Evolutionary conservation across 2,329 filamentous ascomycete genomes (phyloP).

Genomic region (Aspergillus unguis): DNA sequence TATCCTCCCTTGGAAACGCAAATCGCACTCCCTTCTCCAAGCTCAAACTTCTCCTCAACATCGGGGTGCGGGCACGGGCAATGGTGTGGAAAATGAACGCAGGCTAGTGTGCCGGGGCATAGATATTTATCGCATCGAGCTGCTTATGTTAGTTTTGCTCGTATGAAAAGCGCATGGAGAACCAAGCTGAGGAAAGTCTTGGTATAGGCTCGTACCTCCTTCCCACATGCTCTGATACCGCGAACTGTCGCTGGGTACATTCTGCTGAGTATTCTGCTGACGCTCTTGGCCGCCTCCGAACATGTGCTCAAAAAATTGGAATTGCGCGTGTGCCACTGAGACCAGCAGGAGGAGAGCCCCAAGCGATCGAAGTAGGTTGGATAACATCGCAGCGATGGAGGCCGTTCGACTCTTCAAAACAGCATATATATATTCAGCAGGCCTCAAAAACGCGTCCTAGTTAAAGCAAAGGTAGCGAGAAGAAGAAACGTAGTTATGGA

Average conservation of each 20-base stretch:
- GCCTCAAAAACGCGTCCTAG: too few species aligned
- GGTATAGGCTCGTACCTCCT: conserved; percentile 48
- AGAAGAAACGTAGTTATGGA: neutral
- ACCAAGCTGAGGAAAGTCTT: neutral
- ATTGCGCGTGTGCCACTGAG: conserved; percentile 67
- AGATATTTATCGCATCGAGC: conserved; percentile 91
- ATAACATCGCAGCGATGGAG: conserved; percentile 23
- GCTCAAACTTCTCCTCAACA: conserved; percentile 71
- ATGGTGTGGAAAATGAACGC: conserved; percentile 94
- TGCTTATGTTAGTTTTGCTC: conserved; percentile 31
- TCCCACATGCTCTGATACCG: conserved; percentile 74
- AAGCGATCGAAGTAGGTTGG: conserved; percentile 26
- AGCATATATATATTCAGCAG: too few species aligned
- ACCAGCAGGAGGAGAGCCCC: conserved; percentile 57
- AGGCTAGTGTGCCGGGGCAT: conserved; percentile 89
- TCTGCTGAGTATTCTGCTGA: conserved; percentile 62
- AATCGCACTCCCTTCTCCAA: conserved; percentile 48
- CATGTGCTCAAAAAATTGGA: conserved; percentile 98
- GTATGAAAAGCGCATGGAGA: conserved; percentile 16
- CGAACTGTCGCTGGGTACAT: conserved; percentile 77
- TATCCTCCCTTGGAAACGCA: conserved; percentile 50
- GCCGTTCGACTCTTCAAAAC: too few species aligned
- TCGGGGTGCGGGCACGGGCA: conserved; percentile 84
- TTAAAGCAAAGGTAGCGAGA: neutral
- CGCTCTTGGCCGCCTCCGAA: conserved; percentile 64